Base-by-base conservation (phyloP, 306 rosid species). In the Calophaca sinica region DNA sequence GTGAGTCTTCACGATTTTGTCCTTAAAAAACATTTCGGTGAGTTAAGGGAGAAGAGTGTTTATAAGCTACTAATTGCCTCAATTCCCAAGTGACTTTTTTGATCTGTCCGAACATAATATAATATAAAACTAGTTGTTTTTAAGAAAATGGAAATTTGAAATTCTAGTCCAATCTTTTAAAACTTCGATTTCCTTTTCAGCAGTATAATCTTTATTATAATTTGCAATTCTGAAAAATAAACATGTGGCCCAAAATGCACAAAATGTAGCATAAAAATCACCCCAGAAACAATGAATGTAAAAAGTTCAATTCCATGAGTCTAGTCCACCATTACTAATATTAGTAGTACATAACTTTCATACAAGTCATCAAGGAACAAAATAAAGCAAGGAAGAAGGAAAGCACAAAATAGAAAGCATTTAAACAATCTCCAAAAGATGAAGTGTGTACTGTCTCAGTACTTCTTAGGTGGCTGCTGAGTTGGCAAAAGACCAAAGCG, bases 401-500 rank as follows among this genome's bases (percentile, higher is more conserved):
- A 64, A 46, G 12, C 74, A 12, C 9, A 29, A 57, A 10, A 31
- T 5, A 57, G 36, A 57, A 28, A 29, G 39, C 39, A 57, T 31
- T 11, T 59, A 12, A 59, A 59, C 64, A 32, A 32, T 32, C 42
- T 59, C 64, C 64, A 59, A 59, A 5, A 59, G 64, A 32, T 32
- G 41, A 59, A 59, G 42, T 6, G 9, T 26, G 11, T 8, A 32
- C 2, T 59, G 7, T 59, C 66, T 68, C 45, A 67, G 60, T 73
- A 72, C 55, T 64, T 72, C 0, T 0, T 52, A 44, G 81, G 78
- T 62, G 74, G 72, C 61, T 61, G 69, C 62, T 81, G 73, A 32
- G 77, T 75, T 68, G 55, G 77, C 65, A 81, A 69, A 51, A 81
- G 72, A 52, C 68, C 77, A 53, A 68, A 74, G 29, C 68, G 73